Percentiles rank a stretch among this genome's conserved stretches.
Evolutionary conservation across 768 basidiomycete species (phyloP).

Genomic region (Lactifluus hygrophoroides): DNA sequence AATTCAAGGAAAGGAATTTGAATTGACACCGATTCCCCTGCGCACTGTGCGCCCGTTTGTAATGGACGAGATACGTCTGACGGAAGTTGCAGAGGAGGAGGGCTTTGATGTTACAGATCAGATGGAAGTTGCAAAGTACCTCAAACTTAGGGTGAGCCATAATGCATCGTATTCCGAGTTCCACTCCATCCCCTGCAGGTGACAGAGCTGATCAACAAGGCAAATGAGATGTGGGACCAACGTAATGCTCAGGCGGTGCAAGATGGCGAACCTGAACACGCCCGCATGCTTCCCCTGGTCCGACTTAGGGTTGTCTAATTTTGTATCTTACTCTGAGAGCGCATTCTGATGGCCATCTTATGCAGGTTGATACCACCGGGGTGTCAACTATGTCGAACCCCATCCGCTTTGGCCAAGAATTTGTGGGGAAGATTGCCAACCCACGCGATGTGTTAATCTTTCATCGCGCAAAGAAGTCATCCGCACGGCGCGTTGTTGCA

Average conservation of each 20-base stretch:
- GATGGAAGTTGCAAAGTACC: slow-evolving; percentile 72
- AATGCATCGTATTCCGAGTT: slow-evolving; percentile 1
- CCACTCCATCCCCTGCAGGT: slow-evolving; percentile 41
- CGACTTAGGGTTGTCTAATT: slow-evolving; percentile 59
- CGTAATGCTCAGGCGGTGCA: slow-evolving; percentile 52
- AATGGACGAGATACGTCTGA: slow-evolving; percentile 68
- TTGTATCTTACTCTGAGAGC: background rate
- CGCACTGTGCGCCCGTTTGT: slow-evolving; percentile 94
- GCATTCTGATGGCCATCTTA: background rate
- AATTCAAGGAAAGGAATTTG: slow-evolving; percentile 82
- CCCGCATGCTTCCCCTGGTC: slow-evolving; percentile 77
- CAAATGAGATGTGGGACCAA: slow-evolving; percentile 71
- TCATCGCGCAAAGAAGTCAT: slow-evolving; percentile 67
- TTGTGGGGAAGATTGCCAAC: slow-evolving; percentile 84
- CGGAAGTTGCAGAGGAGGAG: slow-evolving; percentile 71
- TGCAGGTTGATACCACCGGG: slow-evolving; percentile 81
- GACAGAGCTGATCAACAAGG: slow-evolving; percentile 67
- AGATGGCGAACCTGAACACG: slow-evolving; percentile 52
- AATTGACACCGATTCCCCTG: slow-evolving; percentile 76
- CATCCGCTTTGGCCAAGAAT: slow-evolving; percentile 93
- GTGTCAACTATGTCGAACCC: slow-evolving; percentile 92
- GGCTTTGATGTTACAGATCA: slow-evolving; percentile 71
- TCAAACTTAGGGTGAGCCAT: slow-evolving; percentile 54
- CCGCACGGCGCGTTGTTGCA: slow-evolving; percentile 47
- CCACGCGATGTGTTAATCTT: slow-evolving; percentile 90